Base-by-base conservation (phyloP, 352 stramenopile species). In the Pythium phragmiticola region DNA sequence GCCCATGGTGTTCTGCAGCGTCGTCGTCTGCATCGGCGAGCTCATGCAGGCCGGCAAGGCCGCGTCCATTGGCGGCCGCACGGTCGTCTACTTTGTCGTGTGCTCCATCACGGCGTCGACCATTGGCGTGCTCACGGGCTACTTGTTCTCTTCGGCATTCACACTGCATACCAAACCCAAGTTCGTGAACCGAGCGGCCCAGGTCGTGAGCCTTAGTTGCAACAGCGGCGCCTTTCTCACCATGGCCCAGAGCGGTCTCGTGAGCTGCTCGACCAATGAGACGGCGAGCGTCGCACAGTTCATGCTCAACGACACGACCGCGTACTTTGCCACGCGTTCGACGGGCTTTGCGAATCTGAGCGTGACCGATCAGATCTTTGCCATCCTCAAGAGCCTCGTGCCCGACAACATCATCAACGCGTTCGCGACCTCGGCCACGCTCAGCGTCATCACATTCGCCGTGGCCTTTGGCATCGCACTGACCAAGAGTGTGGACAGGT, bases 371-470 rank as follows among this genome's bases (percentile, higher is more conserved):
- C 80, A 91, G 63, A 68, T 92, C 56, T 87, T 93, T 57, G 68
- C 63, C 39, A 92, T 91, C 60, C 51, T 89, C 42, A 76, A 77
- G 34, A 66, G 76, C 39, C 68, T 90, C 36, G 77, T 94, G 58
- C 85, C 85, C 13, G 70, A 81, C 36, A 92, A 94, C 65, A 84
- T 92, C 51, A 74, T 90, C 47, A 64, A 73, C n/a, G 74, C 82
- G 0, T 87, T 94, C 37, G 74, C 77, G 12, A 69, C 67, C 2
- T 75, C 69, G 0, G 75, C 80, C 12, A 87, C 84, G 14, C 69
- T 92, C 23, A 88, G 83, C 39, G 73, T 91, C 41, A 92, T 92
- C 50, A 76, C 74, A n/a, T 92, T 92, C 49, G 82, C 83, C 14
- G 66, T 92, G 33, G 73, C 73, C 42, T 82, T 92, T 55, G 85